These are phyloP conservation scores for Salix dunnii DNA, from an alignment of 345 rosid species.

Conservation along the genomic window DNA sequence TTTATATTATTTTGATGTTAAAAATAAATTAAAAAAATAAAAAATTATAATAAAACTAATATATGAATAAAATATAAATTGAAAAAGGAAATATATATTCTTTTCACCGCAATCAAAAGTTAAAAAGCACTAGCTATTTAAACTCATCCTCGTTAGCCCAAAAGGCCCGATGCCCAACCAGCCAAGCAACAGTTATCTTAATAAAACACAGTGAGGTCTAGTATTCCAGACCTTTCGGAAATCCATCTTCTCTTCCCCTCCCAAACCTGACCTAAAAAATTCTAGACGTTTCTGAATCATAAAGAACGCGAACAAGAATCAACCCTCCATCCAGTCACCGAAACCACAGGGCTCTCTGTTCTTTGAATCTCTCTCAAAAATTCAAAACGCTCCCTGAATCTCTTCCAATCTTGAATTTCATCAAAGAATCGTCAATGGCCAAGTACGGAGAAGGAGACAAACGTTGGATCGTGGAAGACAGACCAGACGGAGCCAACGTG, in stretches of 20 bases:
- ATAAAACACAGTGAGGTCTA: background rate
- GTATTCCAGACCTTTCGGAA: conserved; percentile 7
- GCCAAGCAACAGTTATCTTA: background rate
- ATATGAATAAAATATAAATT: no score
- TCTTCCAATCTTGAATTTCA: background rate
- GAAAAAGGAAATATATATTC: no score
- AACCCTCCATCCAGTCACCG: background rate
- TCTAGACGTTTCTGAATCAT: background rate
- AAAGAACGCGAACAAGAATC: no score
- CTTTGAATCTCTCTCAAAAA: background rate
- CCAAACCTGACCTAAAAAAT: background rate
- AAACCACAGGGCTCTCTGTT: background rate
- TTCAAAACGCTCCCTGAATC: background rate
- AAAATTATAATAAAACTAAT: no score
- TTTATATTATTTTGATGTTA: no score
- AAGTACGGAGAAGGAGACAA: conserved; percentile 95
- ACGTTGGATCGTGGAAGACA: conserved; percentile 97
- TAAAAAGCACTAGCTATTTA: no score
- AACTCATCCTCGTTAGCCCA: no score
- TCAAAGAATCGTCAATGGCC: conserved; percentile 49
- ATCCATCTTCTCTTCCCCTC: background rate
- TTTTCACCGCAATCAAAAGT: no score
- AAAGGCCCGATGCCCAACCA: no score
- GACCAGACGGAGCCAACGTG: conserved; percentile 94
- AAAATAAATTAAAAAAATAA: no score